Base-by-base conservation (phyloP, 225 moss, liverwort and hornwort species). In the Marchantia polymorpha region DNA sequence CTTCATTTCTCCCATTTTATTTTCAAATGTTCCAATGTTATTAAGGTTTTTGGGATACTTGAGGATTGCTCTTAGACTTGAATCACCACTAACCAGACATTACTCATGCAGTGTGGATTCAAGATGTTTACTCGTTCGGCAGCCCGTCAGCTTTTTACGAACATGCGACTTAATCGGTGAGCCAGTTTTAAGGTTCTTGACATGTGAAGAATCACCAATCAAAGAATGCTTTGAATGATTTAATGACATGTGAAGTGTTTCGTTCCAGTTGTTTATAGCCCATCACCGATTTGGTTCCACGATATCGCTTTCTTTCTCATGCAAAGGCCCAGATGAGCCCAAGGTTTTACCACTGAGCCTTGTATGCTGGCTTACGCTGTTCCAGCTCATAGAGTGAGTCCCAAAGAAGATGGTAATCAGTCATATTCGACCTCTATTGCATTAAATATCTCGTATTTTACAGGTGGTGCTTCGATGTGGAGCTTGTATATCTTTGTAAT, bases 391-490 rank as follows among this genome's bases (percentile, higher is more conserved):
- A 16, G 59, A 17, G 17, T 59, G 59, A 59, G 19, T 59, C 22
- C 59, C 59, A 17, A 17, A 20, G 59, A 59, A 16, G 59, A 59
- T 16, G 15, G 59, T 59, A 0, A 65, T 23, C 26, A 65, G 8
- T 65, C 26, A 14, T 65, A 26, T 65, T 10, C 29, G 19, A 27
- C 69, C 13, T 5, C 46, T 8, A 69, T 13, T 23, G 39, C 16
- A 7, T 16, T 0, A 67, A 0, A 22, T 67, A 0, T 3, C 23
- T n/a, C 14, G 25, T 25, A 52, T 49, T 74, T n/a, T 53, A 10
- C 91, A 93, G 99, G 81, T 99, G 91, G 89, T 90, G 92, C 80
- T 99, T 99, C 54, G 99, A 99, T 83, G 99, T 99, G 82, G 99
- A 99, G 81, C 82, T 99, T 29, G 91, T 93, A 6, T 95, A 93